A percentile compares a stretch with the other conserved stretches of the same genome.
These are phyloP conservation scores for Agapanthus africanus DNA, from an alignment of 106 monocot species.

Conservation along the genomic window DNA sequence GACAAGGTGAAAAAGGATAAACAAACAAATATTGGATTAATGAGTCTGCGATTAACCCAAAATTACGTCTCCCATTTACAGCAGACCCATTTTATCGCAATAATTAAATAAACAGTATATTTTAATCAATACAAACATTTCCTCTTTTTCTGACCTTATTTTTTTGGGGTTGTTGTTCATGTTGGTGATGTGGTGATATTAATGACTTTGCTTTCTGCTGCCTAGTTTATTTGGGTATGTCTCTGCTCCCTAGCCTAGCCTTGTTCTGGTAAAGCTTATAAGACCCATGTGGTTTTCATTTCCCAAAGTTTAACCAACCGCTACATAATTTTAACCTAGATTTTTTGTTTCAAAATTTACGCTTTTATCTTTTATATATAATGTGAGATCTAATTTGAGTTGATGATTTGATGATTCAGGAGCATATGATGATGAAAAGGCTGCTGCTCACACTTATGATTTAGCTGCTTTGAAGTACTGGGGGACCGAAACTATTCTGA, in stretches of 20 bases:
- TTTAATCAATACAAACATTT: too few relatives aligned
- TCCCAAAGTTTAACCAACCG: too few relatives aligned
- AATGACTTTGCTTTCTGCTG: background rate
- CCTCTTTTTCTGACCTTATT: background rate
- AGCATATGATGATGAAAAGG: conserved; percentile 47
- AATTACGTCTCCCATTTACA: background rate
- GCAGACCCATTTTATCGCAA: too few relatives aligned
- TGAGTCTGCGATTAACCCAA: too few relatives aligned
- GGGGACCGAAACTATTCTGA: conserved; percentile 43
- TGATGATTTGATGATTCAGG: conserved; percentile 10
- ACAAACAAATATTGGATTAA: too few relatives aligned
- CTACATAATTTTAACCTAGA: too few relatives aligned
- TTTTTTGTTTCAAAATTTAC: too few relatives aligned
- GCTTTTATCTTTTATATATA: too few relatives aligned
- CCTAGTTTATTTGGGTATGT: conserved; percentile 13
- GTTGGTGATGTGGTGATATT: background rate
- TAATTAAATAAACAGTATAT: background rate
- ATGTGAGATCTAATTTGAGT: too few relatives aligned
- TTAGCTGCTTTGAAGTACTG: conserved; percentile 67
- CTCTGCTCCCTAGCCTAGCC: too few relatives aligned
- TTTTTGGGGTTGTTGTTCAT: background rate
- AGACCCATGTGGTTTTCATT: too few relatives aligned
- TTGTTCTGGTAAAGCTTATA: background rate
- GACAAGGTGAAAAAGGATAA: conserved; percentile 9
- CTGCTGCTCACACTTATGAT: conserved; percentile 67